phyloP scores from a whole-genome alignment of 495 filamentous ascomycete genomes.

The Trichoderma reesei region DNA sequence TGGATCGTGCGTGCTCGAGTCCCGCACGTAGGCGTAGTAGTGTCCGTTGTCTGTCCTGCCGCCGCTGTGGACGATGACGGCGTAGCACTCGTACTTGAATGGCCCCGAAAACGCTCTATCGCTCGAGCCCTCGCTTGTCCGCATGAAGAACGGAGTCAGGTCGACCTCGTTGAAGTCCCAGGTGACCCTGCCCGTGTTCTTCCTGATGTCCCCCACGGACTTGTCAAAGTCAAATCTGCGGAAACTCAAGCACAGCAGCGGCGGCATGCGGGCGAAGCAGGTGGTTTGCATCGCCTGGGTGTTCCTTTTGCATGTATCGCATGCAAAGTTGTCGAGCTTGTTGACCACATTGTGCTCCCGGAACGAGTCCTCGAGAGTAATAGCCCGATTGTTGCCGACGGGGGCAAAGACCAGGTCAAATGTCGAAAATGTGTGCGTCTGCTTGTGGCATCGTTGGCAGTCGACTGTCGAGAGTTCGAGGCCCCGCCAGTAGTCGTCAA shows the following conservation, averaged over 20 bases:
- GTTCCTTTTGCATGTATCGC: conserved; percentile 26
- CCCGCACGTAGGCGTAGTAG: conserved; percentile 31
- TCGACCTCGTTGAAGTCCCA: conserved; percentile 31
- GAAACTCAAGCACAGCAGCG: conserved; percentile 25
- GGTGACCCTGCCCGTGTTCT: conserved; percentile 21
- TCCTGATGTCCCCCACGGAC: conserved; percentile 12
- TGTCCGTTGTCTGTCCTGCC: conserved; percentile 27
- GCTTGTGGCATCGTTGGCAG: conserved; percentile 22
- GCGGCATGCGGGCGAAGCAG: conserved; percentile 25
- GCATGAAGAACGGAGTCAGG: conserved; percentile 23
- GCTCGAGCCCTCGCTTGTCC: conserved; percentile 5
- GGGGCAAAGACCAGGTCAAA: conserved; percentile 14
- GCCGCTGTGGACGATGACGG: conserved; percentile 31
- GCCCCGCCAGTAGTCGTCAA: conserved; percentile 31
- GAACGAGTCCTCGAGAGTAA: conserved; percentile 18
- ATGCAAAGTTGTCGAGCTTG: conserved; percentile 14
- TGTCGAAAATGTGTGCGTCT: conserved; percentile 17
- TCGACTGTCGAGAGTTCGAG: conserved; percentile 21
- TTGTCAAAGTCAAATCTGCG: conserved; percentile 19
- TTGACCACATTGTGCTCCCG: conserved; percentile 13
- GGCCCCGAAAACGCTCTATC: conserved; percentile 17
- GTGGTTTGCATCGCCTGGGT: conserved; percentile 20
- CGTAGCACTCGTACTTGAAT: conserved; percentile 36
- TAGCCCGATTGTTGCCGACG: conserved; percentile 9
- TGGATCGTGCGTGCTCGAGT: conserved; percentile 19